Percentiles rank a stretch among this genome's conserved stretches.
These are phyloP conservation scores for Boletellus deceptivus DNA, from an alignment of 1,284 basidiomycete genomes.

Conservation along the genomic window DNA sequence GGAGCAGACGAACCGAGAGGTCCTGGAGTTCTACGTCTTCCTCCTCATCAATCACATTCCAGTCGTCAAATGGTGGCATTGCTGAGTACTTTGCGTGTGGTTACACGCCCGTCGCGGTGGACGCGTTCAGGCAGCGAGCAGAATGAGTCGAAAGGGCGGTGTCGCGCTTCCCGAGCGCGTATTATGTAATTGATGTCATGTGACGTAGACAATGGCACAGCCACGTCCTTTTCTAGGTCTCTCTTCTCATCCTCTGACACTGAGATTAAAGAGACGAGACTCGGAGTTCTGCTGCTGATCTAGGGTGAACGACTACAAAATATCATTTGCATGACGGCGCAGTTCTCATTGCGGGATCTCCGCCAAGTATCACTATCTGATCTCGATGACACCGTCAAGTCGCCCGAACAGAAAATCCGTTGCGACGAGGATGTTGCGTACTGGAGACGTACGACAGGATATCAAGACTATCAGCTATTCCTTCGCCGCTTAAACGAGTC, in stretches of 20 bases:
- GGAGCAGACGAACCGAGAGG: slow-evolving; percentile 42
- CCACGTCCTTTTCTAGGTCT: neutral
- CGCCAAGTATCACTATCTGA: slow-evolving; percentile 43
- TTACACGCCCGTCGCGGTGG: neutral
- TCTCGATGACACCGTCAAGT: slow-evolving; percentile 26
- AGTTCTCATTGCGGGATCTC: slow-evolving; percentile 35
- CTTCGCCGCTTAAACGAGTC: slow-evolving; percentile 71
- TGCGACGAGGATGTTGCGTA: slow-evolving; percentile 65
- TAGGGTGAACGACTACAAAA: neutral
- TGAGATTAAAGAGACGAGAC: neutral
- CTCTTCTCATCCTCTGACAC: too few species aligned
- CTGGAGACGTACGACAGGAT: slow-evolving; percentile 72
- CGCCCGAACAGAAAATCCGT: slow-evolving; percentile 52
- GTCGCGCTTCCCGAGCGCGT: slow-evolving; percentile 10
- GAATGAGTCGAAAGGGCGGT: slow-evolving; percentile 3
- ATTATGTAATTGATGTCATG: slow-evolving; percentile 26
- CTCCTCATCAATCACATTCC: slow-evolving; percentile 72
- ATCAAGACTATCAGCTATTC: slow-evolving; percentile 70
- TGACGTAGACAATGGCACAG: slow-evolving; percentile 10
- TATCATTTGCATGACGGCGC: slow-evolving; percentile 18
- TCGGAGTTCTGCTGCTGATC: neutral
- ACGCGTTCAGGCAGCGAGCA: neutral
- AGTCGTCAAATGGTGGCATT: slow-evolving; percentile 68
- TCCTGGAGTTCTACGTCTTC: slow-evolving; percentile 80
- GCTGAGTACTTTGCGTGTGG: neutral